A percentile compares a stretch with the other conserved stretches of the same genome.
phyloP scores from a whole-genome alignment of 768 basidiomycete species.

The Tylopilus cervinicoccineus region DNA sequence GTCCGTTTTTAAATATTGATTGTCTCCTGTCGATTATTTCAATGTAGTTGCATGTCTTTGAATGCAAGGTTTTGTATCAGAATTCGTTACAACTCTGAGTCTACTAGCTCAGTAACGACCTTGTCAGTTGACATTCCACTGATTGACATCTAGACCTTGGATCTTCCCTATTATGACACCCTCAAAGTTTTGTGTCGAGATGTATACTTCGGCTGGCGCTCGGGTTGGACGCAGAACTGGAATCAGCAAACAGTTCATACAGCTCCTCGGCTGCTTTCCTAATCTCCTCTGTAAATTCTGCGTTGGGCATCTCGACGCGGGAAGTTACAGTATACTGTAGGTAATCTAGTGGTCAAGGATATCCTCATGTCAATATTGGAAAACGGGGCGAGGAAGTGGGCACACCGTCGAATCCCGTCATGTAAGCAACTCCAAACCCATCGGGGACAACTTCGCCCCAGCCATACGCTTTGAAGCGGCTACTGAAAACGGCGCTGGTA shows the following conservation, averaged over 20 bases:
- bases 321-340: slow-evolving; percentile 89
- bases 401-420: slow-evolving; percentile 83
- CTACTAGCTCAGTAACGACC: background rate
- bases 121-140: too few relatives aligned
- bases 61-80: slow-evolving; percentile 4
- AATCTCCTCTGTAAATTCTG: slow-evolving; percentile 69
- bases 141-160: too few relatives aligned
- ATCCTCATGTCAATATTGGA: slow-evolving; percentile 1
- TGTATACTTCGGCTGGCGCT: background rate
- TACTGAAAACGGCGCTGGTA: slow-evolving; percentile 86
- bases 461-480: slow-evolving; percentile 79
- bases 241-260: slow-evolving; percentile 47
- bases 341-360: slow-evolving; percentile 46
- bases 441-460: slow-evolving; percentile 97
- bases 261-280: slow-evolving; percentile 62
- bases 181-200: slow-evolving; percentile 18
- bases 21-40: background rate
- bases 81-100: too few relatives aligned
- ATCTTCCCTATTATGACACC: background rate
- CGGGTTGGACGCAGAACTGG: background rate
- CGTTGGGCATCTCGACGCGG: slow-evolving; percentile 78
- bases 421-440: slow-evolving; percentile 92
- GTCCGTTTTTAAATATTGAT: slow-evolving; percentile 8
- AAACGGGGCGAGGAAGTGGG: background rate
- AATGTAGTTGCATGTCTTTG: slow-evolving; percentile 9